Percentiles rank a stretch among this genome's conserved stretches.
These are phyloP conservation scores for Prunus padus DNA, from an alignment of 306 rosid species.

Conservation along the genomic window DNA sequence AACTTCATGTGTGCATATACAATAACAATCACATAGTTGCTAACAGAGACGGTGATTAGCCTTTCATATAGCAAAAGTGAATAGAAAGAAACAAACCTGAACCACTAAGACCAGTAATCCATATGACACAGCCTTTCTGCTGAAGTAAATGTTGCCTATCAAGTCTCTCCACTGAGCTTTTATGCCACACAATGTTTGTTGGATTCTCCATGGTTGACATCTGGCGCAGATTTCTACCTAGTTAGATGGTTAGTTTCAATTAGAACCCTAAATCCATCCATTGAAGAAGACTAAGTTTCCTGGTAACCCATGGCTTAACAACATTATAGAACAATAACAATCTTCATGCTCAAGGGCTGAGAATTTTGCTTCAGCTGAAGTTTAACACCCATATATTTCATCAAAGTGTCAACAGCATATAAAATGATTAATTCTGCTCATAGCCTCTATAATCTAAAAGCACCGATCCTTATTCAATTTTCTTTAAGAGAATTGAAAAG, in stretches of 20 bases:
- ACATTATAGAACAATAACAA: slow-evolving; percentile 3
- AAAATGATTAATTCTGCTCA: neutral
- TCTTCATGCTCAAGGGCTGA: neutral
- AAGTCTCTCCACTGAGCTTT: slow-evolving; percentile 60
- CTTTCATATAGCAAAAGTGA: neutral
- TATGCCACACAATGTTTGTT: slow-evolving; percentile 86
- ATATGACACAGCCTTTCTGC: slow-evolving; percentile 95
- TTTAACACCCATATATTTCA: slow-evolving; percentile 7
- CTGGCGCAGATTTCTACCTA: slow-evolving; percentile 49
- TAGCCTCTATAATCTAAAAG: neutral
- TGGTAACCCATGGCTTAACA: neutral
- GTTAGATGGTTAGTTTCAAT: slow-evolving; percentile 34
- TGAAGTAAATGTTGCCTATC: slow-evolving; percentile 78
- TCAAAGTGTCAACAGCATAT: slow-evolving; percentile 17
- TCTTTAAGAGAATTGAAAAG: neutral
- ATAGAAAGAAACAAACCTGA: slow-evolving; percentile 67
- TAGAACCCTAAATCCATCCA: slow-evolving; percentile 29
- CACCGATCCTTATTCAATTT: neutral
- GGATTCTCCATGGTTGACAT: slow-evolving; percentile 66
- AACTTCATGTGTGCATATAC: neutral
- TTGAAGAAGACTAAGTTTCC: neutral
- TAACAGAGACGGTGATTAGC: neutral
- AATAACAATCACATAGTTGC: neutral
- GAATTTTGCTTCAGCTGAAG: slow-evolving; percentile 12
- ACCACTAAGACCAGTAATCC: slow-evolving; percentile 99